Percentiles rank a stretch among this genome's conserved stretches.
These are phyloP conservation scores for Blastobotrys robertii DNA, from an alignment of 805 yeast genomes.

Conservation along the genomic window DNA sequence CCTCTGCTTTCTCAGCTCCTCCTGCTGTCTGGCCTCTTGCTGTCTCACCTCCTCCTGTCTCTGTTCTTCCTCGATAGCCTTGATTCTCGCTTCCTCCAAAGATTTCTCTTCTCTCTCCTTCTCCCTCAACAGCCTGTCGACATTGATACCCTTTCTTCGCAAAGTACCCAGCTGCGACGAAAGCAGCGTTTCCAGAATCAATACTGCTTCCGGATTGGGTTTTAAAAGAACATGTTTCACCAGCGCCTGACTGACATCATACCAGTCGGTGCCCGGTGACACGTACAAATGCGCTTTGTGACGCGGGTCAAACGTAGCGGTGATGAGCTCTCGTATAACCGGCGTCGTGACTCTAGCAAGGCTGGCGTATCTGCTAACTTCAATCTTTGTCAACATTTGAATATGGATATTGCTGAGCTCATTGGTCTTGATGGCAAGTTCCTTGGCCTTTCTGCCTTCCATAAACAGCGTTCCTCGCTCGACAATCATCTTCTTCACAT, in stretches of 20 bases:
- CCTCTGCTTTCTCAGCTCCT: neutral
- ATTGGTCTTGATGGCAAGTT: constrained; percentile 4
- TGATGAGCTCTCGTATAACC: constrained; percentile 9
- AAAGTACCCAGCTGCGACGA: constrained; percentile 22
- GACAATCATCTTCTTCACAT: constrained; percentile 18
- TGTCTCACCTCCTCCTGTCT: neutral
- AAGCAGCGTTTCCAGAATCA: constrained; percentile 30
- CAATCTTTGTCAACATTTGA: constrained; percentile 18
- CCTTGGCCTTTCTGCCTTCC: constrained; percentile 20
- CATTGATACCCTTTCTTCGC: constrained; percentile 31
- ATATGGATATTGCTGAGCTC: constrained; percentile 15
- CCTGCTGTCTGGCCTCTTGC: neutral
- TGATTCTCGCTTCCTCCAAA: constrained; percentile 7
- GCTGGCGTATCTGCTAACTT: constrained; percentile 15
- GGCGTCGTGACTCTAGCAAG: constrained; percentile 13
- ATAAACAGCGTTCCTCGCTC: constrained; percentile 27
- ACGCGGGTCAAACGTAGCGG: constrained; percentile 16
- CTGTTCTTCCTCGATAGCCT: constrained; percentile 1
- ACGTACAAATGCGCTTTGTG: constrained; percentile 1
- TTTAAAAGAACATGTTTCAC: constrained; percentile 19
- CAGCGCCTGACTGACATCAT: constrained; percentile 28
- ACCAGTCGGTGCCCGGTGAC: constrained; percentile 26
- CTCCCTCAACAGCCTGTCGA: constrained; percentile 23
- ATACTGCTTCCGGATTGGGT: constrained; percentile 30
- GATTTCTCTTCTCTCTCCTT: constrained; percentile 16